Evolutionary conservation across 164 flowering plant species (phyloP).

Genomic region (Vitis rupestris): DNA sequence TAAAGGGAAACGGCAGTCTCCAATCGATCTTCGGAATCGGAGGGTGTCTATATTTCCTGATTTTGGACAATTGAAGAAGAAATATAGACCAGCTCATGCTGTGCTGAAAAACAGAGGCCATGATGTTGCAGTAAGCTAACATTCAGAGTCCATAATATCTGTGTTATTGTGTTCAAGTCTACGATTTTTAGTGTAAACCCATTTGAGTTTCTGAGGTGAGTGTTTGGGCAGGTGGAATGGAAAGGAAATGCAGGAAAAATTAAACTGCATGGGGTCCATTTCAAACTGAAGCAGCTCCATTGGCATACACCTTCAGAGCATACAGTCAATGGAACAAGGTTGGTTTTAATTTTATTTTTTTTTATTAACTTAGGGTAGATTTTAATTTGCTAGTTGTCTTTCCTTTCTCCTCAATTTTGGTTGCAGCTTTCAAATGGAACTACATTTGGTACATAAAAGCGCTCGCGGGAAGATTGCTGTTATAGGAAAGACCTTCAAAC

Average conservation of each 20-base stretch:
- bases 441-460: slow-evolving; percentile 58
- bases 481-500: slow-evolving; percentile 49
- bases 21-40: slow-evolving; percentile 48
- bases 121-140: slow-evolving; percentile 47
- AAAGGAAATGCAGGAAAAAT: slow-evolving; percentile 52
- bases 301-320: slow-evolving; percentile 83
- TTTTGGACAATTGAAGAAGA: slow-evolving; percentile 38
- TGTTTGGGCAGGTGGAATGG: slow-evolving; percentile 47
- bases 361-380: background rate
- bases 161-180: no score
- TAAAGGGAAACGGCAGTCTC: slow-evolving; percentile 67
- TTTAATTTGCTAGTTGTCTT: background rate
- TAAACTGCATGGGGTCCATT: slow-evolving; percentile 37
- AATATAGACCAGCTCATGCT: slow-evolving; percentile 52
- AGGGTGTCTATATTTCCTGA: slow-evolving; percentile 29
- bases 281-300: slow-evolving; percentile 43
- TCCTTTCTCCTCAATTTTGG: background rate
- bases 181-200: no score
- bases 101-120: slow-evolving; percentile 59
- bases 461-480: slow-evolving; percentile 39
- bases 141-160: no score
- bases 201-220: no score
- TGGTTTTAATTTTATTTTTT: background rate
- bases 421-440: slow-evolving; percentile 49
- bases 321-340: slow-evolving; percentile 56